phyloP scores from a whole-genome alignment of 352 stramenopile species.

The Phytophthora aleatoria region DNA sequence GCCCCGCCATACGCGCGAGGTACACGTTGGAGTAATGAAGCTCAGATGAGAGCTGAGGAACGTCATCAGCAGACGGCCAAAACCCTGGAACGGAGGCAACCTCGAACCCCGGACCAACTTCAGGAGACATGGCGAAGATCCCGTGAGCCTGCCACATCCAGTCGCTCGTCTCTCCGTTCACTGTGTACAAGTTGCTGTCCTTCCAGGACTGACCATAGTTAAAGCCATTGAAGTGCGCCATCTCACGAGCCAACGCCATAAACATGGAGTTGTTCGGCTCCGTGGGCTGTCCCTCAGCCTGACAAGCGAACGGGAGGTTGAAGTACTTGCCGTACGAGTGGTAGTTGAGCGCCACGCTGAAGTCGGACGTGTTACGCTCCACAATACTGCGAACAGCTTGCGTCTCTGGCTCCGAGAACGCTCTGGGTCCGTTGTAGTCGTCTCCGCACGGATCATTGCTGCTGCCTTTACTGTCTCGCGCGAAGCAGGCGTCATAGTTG shows the following conservation, averaged over 20 bases:
- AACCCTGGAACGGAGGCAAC: slow-evolving; percentile 50
- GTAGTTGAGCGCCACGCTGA: slow-evolving; percentile 79
- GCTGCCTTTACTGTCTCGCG: slow-evolving; percentile 61
- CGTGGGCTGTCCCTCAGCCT: slow-evolving; percentile 53
- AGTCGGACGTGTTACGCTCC: slow-evolving; percentile 49
- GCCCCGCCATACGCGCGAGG: slow-evolving; percentile 52
- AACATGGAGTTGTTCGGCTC: slow-evolving; percentile 48
- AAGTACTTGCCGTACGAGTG: slow-evolving; percentile 86
- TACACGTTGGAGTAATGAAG: slow-evolving; percentile 82
- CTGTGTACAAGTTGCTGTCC: slow-evolving; percentile 84
- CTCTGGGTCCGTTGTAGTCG: slow-evolving; percentile 65
- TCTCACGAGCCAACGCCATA: slow-evolving; percentile 59
- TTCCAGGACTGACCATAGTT: slow-evolving; percentile 81
- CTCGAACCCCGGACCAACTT: slow-evolving; percentile 74
- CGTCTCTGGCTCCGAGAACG: slow-evolving; percentile 87
- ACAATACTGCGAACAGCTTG: slow-evolving; percentile 74
- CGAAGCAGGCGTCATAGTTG: slow-evolving; percentile 87
- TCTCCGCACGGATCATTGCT: slow-evolving; percentile 71
- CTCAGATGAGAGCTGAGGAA: slow-evolving; percentile 63
- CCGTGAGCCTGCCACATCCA: slow-evolving; percentile 85
- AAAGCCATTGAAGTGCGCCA: slow-evolving; percentile 80
- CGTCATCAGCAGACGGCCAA: slow-evolving; percentile 61
- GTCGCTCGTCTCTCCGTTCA: slow-evolving; percentile 88
- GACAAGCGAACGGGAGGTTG: slow-evolving; percentile 85
- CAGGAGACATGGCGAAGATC: slow-evolving; percentile 86